Evolutionary conservation across 176 grass and related monocot species (phyloP).

Genomic region (Triticum monococcum): DNA sequence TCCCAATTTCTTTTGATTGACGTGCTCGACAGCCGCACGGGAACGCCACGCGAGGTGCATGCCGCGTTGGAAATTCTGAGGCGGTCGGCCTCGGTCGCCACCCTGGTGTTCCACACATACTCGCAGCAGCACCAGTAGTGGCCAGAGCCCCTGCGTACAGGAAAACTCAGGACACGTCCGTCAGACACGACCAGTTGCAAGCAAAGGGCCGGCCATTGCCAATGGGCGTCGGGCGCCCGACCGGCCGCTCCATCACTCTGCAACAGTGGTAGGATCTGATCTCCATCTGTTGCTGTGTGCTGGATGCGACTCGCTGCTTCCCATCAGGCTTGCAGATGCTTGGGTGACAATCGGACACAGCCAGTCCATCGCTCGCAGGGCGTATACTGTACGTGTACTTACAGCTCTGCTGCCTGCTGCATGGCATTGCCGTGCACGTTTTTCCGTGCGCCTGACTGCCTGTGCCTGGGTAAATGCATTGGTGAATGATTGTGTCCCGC

Average conservation of each 20-base stretch:
- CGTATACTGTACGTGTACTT: background rate
- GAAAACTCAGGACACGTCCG: background rate
- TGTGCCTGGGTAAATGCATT: slow-evolving; percentile 23
- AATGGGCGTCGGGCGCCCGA: background rate
- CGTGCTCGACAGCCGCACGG: background rate
- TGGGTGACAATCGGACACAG: background rate
- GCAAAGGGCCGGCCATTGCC: background rate
- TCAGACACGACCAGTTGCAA: background rate
- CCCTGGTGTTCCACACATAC: no score
- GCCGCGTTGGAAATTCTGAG: background rate
- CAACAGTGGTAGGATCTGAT: background rate
- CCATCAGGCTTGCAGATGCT: background rate
- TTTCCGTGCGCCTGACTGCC: background rate
- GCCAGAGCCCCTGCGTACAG: background rate
- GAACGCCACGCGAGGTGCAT: background rate
- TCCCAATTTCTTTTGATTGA: no score
- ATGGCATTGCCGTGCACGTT: background rate
- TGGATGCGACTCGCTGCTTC: background rate
- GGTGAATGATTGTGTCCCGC: slow-evolving; percentile 46
- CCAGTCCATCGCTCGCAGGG: background rate
- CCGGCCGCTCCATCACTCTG: background rate
- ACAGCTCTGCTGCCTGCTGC: background rate
- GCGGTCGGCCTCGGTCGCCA: background rate
- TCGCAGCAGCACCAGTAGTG: background rate
- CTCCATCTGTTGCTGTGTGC: background rate